phyloP scores from a whole-genome alignment of 805 yeast genomes.

The Brettanomyces anomalus region DNA sequence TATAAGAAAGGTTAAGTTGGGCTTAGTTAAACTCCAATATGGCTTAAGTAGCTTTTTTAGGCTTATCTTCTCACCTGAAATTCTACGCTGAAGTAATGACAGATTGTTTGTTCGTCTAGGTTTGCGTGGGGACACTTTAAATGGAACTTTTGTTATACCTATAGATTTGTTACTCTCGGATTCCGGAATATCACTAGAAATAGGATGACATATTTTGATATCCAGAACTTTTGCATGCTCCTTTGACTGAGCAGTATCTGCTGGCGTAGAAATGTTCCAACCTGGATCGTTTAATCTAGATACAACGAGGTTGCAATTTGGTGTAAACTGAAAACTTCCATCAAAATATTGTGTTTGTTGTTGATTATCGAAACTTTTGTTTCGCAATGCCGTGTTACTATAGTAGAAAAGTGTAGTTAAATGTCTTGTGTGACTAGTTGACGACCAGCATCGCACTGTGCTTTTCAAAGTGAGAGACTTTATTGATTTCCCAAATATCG shows the following conservation, averaged over 20 bases:
- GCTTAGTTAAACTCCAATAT: constrained; percentile 80
- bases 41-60: constrained; percentile 41
- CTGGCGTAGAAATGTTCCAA: constrained; percentile 1
- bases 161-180: background rate
- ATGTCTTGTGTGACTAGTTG: too few species aligned
- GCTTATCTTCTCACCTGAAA: constrained; percentile 19
- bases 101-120: constrained; percentile 5
- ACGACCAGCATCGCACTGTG: too few species aligned
- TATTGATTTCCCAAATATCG: too few species aligned
- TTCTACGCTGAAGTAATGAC: constrained; percentile 16
- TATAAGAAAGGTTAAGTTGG: constrained; percentile 77
- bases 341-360: background rate
- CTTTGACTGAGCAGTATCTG: background rate
- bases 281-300: constrained; percentile 3
- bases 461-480: too few species aligned
- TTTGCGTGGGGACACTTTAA: constrained; percentile 40
- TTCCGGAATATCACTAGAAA: constrained; percentile 2
- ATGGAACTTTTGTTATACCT: constrained; percentile 35
- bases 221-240: background rate
- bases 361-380: constrained; percentile 5
- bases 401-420: constrained; percentile 7
- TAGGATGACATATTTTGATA: constrained; percentile 29
- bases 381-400: constrained; percentile 11
- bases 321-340: constrained; percentile 14
- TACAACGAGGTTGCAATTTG: constrained; percentile 14